These are phyloP conservation scores for Sergeia podlipaevii DNA, from an alignment of 208 protist genomes.

Conservation along the genomic window DNA sequence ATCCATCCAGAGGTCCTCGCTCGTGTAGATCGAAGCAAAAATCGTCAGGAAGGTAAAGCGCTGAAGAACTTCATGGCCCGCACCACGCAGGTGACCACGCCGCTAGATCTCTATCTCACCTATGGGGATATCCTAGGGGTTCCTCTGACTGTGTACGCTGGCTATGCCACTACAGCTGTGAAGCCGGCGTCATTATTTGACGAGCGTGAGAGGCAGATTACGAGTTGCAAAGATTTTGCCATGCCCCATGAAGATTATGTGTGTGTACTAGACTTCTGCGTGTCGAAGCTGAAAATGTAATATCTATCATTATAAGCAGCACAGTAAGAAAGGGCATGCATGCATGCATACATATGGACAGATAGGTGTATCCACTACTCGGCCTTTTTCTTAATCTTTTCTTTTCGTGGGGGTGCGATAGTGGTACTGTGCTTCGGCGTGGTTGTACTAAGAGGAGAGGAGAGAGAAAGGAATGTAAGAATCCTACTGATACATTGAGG, in stretches of 20 bases:
- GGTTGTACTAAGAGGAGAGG: no score
- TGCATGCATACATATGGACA: no score
- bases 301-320: no score
- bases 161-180: not conserved
- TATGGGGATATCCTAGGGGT: conserved; percentile 47
- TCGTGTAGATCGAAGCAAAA: conserved; percentile 35
- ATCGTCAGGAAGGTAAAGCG: conserved; percentile 8
- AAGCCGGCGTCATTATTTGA: conserved; percentile 42
- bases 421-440: no score
- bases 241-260: not conserved
- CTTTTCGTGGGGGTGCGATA: no score
- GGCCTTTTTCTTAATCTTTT: no score
- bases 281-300: not conserved
- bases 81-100: conserved; percentile 26
- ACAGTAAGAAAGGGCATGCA: no score
- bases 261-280: conserved; percentile 4
- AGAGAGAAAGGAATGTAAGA: no score
- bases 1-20: conserved; percentile 34
- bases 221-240: conserved; percentile 3
- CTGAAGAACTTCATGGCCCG: conserved; percentile 25
- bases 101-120: conserved; percentile 51
- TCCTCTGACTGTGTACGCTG: conserved; percentile 2
- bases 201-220: not conserved
- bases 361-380: no score
- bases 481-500: no score